phyloP scores from a whole-genome alignment of 768 basidiomycete genomes.

The Trametes cingulata region DNA sequence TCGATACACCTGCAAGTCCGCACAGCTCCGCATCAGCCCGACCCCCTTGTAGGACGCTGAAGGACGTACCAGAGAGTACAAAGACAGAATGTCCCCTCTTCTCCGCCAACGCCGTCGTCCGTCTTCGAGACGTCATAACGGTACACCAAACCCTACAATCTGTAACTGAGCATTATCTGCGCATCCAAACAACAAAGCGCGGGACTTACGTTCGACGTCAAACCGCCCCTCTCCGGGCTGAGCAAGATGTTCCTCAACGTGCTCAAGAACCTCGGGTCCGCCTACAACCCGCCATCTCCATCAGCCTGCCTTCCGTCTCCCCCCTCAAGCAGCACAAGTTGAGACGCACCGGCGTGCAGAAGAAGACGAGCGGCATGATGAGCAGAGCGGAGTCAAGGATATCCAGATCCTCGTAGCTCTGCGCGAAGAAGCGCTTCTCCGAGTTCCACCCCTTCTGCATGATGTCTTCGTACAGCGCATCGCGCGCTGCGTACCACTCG shows the following conservation, averaged over 20 bases:
- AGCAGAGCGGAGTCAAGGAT: conserved; percentile 85
- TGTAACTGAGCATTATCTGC: not conserved
- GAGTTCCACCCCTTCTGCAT: conserved; percentile 87
- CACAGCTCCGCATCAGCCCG: not conserved
- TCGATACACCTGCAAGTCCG: conserved; percentile 68
- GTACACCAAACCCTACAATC: conserved; percentile 74
- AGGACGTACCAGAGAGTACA: conserved; percentile 70
- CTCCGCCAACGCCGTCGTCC: conserved; percentile 93
- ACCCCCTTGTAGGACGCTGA: not conserved
- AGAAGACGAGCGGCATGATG: conserved; percentile 93
- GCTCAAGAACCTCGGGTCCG: conserved; percentile 85
- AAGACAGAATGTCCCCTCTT: conserved; percentile 93
- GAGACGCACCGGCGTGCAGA: conserved; percentile 70
- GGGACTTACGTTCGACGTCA: conserved; percentile 76
- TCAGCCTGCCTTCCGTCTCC: not conserved
- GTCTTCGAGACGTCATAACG: conserved; percentile 86
- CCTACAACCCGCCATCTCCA: conserved; percentile 39
- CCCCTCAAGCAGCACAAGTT: not conserved
- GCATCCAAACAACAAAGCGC: not conserved
- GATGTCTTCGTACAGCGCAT: conserved; percentile 89
- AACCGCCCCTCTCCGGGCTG: conserved; percentile 86
- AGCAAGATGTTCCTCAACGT: conserved; percentile 84
- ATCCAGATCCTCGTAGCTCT: conserved; percentile 86
- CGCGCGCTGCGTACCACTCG: conserved; percentile 76
- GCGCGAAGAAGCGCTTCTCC: conserved; percentile 69